Percentiles rank a stretch among this genome's conserved stretches.
Conservation (phyloP, 1,284 basidiomycete genomes). For the Ceratobasidium sp. region DNA sequence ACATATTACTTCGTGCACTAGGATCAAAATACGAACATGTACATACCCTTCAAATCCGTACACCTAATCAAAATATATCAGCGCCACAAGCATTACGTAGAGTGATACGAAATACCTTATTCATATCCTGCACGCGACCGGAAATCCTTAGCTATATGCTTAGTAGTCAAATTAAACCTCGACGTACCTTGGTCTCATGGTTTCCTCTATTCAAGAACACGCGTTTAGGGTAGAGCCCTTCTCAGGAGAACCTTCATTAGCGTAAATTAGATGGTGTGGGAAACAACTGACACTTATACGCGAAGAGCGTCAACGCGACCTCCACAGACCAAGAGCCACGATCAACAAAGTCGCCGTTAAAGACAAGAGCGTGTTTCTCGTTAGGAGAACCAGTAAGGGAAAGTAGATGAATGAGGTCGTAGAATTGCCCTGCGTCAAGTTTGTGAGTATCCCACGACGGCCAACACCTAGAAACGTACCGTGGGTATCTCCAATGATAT, state of each 20-base stretch:
- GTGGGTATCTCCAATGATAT: conserved; percentile 94
- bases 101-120: conserved; percentile 58
- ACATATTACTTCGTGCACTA: neutral
- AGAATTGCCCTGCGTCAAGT: conserved; percentile 82
- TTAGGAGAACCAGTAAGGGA: conserved; percentile 87
- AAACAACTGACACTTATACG: conserved; percentile 86
- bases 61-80: conserved; percentile 61
- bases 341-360: conserved; percentile 98
- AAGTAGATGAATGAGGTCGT: conserved; percentile 91
- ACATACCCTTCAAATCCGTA: conserved; percentile 90
- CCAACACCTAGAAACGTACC: conserved; percentile 62
- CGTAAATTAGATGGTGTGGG: conserved; percentile 44
- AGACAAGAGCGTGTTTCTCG: conserved; percentile 85
- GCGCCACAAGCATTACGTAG: neutral
- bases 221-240: conserved; percentile 88
- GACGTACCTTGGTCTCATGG: conserved; percentile 83
- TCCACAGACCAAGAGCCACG: conserved; percentile 98
- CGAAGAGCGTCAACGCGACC: conserved; percentile 93
- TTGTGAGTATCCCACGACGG: neutral
- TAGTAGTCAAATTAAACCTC: neutral
- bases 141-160: neutral
- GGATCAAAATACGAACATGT: neutral
- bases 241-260: conserved; percentile 43
- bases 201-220: conserved; percentile 97
- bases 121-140: conserved; percentile 67